These are phyloP conservation scores for Serendipita sp. DNA, from an alignment of 768 basidiomycete species.

Conservation along the genomic window DNA sequence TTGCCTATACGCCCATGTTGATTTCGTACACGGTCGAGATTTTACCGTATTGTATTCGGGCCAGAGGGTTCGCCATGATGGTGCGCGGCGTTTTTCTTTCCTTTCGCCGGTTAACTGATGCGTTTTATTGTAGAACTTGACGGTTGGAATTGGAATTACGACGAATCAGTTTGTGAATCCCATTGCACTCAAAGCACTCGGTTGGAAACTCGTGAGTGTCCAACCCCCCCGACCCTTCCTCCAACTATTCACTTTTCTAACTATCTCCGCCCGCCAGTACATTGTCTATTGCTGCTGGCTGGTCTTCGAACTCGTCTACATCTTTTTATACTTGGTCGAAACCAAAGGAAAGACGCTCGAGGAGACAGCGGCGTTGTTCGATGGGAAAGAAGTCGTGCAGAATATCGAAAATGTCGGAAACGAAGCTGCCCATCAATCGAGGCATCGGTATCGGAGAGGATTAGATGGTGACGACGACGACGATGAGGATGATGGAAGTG, in stretches of 20 bases:
- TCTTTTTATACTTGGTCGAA: conserved; percentile 40
- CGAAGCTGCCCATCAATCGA: conserved; percentile 28
- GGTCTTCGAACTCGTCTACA: conserved; percentile 41
- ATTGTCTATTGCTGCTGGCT: conserved; percentile 51
- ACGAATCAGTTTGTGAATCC: conserved; percentile 75
- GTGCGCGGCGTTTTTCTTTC: conserved; percentile 39
- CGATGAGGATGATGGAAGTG: too few relatives aligned
- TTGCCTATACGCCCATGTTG: conserved; percentile 56
- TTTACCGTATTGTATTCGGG: conserved; percentile 61
- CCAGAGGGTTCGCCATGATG: conserved; percentile 66
- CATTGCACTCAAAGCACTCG: conserved; percentile 39
- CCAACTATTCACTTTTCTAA: conserved; percentile 31
- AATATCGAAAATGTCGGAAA: conserved; percentile 33
- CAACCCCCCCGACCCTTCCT: not conserved
- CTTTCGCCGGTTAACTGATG: conserved; percentile 38
- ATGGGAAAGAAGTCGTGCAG: conserved; percentile 34
- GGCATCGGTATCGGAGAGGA: not conserved
- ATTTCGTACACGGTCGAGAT: conserved; percentile 59
- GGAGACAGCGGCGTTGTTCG: conserved; percentile 58
- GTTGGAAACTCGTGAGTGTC: conserved; percentile 26
- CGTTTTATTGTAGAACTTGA: conserved; percentile 33
- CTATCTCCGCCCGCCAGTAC: conserved; percentile 22
- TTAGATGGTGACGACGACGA: not conserved
- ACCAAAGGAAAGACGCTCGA: conserved; percentile 51
- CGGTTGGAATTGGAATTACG: conserved; percentile 47